Evolutionary conservation across 176 grass and related monocot species (phyloP).

Genomic region (Aegilops tauschii): DNA sequence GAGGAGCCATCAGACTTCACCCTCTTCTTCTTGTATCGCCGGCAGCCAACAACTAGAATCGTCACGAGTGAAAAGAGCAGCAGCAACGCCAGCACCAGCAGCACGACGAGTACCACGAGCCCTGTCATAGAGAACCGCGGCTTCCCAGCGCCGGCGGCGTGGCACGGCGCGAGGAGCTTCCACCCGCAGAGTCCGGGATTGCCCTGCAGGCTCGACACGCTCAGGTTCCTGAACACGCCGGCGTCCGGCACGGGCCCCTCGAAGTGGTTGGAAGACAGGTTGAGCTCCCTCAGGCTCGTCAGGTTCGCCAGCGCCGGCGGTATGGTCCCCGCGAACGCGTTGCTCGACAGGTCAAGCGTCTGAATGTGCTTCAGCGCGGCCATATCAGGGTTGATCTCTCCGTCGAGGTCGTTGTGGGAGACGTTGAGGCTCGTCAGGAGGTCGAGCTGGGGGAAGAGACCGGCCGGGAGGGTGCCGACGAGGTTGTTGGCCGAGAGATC

Average conservation of each 20-base stretch:
- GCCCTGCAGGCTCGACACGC: conserved; percentile 51
- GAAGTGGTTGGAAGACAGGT: conserved; percentile 71
- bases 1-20: background rate
- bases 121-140: conserved; percentile 47
- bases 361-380: conserved; percentile 38
- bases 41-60: conserved; percentile 15
- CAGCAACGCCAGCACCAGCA: conserved; percentile 42
- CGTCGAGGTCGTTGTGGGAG: conserved; percentile 63
- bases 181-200: conserved; percentile 70
- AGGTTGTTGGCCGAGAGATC: conserved; percentile 76
- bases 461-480: conserved; percentile 34
- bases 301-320: conserved; percentile 60
- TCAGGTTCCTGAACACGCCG: conserved; percentile 66
- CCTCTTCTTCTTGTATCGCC: conserved; percentile 34
- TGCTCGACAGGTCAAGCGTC: conserved; percentile 70
- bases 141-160: background rate
- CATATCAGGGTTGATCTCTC: conserved; percentile 53
- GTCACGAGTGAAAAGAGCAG: conserved; percentile 32
- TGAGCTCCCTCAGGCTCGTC: conserved; percentile 49
- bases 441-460: conserved; percentile 67
- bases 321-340: conserved; percentile 57
- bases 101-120: conserved; percentile 30
- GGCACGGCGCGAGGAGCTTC: conserved; percentile 53
- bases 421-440: conserved; percentile 69
- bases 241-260: conserved; percentile 51